Percentiles rank a stretch among this genome's conserved stretches.
Conservation (phyloP, 2,329 filamentous ascomycete species). For the Fonsecaea multimorphosa region DNA sequence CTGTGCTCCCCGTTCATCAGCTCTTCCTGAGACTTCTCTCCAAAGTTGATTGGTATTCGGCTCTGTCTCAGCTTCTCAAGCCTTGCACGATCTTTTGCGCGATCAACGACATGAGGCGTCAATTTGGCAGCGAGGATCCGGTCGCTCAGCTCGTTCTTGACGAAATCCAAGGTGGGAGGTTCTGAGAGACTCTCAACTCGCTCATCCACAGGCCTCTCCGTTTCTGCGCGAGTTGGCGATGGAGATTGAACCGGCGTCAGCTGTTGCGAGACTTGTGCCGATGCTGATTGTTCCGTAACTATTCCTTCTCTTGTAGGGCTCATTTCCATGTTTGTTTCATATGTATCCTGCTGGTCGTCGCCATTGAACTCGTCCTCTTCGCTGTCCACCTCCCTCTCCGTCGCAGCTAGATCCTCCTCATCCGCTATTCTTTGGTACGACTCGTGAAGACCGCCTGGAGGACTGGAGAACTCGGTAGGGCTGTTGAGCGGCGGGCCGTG, state of each 20-base stretch:
- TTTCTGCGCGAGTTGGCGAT: constrained; percentile 21
- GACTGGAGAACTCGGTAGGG: constrained; percentile 46
- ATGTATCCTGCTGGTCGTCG: constrained; percentile 19
- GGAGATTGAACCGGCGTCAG: constrained; percentile 26
- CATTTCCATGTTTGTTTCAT: constrained; percentile 14
- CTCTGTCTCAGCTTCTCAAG: constrained; percentile 42
- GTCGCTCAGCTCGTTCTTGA: constrained; percentile 45
- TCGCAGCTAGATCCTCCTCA: constrained; percentile 46
- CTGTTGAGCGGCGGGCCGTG: constrained; percentile 39
- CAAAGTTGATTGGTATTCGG: constrained; percentile 31
- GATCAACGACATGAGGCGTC: constrained; percentile 47
- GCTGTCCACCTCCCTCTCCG: constrained; percentile 41
- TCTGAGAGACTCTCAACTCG: constrained; percentile 40
- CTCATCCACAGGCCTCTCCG: constrained; percentile 33
- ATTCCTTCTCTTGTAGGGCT: background rate
- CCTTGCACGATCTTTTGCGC: constrained; percentile 43
- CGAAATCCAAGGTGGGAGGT: constrained; percentile 43
- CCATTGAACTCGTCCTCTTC: constrained; percentile 42
- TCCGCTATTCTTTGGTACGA: constrained; percentile 50
- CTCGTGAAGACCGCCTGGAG: constrained; percentile 47
- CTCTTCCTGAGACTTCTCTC: constrained; percentile 6
- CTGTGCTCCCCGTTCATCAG: background rate
- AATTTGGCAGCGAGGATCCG: constrained; percentile 45
- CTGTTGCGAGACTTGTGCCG: constrained; percentile 13
- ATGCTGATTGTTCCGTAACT: background rate